Conservation (phyloP, 331 rosid genomes). For the Arachis monticola region DNA sequence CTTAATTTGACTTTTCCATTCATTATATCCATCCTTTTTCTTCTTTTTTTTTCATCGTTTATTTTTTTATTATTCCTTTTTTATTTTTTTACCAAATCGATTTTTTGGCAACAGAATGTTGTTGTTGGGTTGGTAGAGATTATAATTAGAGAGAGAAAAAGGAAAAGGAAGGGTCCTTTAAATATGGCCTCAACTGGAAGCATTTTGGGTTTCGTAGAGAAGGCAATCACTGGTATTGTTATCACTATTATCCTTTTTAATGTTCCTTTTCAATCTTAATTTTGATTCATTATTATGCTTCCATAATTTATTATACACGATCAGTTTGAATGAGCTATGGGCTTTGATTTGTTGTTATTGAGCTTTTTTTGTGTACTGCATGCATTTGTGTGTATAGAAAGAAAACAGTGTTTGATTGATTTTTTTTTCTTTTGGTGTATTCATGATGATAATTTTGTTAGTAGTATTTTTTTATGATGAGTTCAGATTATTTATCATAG, state of each 20-base stretch:
- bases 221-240: slow-evolving; percentile 70
- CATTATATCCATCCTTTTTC: background rate
- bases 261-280: background rate
- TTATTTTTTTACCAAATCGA: background rate
- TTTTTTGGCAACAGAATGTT: slow-evolving; percentile 24
- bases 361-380: background rate
- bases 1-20: too few relatives aligned
- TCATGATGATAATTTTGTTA: too few relatives aligned
- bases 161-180: slow-evolving; percentile 30
- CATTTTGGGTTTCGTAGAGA: slow-evolving; percentile 59
- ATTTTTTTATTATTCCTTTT: background rate
- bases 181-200: slow-evolving; percentile 69
- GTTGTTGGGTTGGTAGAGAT: slow-evolving; percentile 38
- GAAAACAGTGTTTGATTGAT: background rate
- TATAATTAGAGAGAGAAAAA: background rate
- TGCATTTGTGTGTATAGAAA: background rate
- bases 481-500: too few relatives aligned
- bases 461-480: too few relatives aligned
- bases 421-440: slow-evolving; percentile 1
- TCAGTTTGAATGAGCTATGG: background rate
- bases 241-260: background rate
- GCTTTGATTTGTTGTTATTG: background rate
- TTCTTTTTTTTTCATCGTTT: slow-evolving; percentile 21
- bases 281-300: background rate
- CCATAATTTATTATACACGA: background rate